Evolutionary conservation across 2,329 filamentous ascomycete species (phyloP).

Genomic region (Trichoderma brevicompactum): DNA sequence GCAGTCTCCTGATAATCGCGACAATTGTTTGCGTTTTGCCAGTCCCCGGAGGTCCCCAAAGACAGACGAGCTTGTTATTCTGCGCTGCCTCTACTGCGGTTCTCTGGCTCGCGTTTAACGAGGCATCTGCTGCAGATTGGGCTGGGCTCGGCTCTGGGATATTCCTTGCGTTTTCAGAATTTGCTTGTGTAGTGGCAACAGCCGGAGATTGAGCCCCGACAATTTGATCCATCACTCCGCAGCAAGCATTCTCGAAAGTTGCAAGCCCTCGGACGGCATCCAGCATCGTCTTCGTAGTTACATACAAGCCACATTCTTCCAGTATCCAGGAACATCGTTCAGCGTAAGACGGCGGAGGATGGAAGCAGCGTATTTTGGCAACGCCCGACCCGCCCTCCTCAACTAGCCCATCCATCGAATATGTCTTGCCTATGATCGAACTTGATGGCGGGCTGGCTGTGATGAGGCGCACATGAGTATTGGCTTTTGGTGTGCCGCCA

Average conservation of each 20-base stretch:
- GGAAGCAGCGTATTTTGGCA: constrained; percentile 44
- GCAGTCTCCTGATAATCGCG: constrained; percentile 43
- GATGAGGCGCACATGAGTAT: constrained; percentile 44
- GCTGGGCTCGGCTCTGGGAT: not conserved
- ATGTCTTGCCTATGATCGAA: constrained; percentile 34
- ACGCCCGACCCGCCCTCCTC: constrained; percentile 37
- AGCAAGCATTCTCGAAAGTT: constrained; percentile 38
- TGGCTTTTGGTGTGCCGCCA: constrained; percentile 32
- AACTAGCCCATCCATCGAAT: constrained; percentile 47
- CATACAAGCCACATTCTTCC: constrained; percentile 46
- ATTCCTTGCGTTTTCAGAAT: not conserved
- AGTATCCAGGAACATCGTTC: constrained; percentile 45
- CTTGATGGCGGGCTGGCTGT: constrained; percentile 42
- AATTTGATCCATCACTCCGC: constrained; percentile 38
- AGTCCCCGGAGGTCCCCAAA: constrained; percentile 52
- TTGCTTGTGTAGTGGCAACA: not conserved
- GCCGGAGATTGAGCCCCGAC: constrained; percentile 3
- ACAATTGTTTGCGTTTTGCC: constrained; percentile 51
- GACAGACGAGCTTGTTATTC: constrained; percentile 41
- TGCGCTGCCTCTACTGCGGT: constrained; percentile 34
- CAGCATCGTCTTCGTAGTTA: constrained; percentile 46
- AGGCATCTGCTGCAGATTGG: not conserved
- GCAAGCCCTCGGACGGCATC: constrained; percentile 44
- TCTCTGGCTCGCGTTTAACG: constrained; percentile 33
- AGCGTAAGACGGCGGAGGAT: constrained; percentile 45